Conservation (phyloP, 768 basidiomycete species). For the Kondoa subrosea region DNA sequence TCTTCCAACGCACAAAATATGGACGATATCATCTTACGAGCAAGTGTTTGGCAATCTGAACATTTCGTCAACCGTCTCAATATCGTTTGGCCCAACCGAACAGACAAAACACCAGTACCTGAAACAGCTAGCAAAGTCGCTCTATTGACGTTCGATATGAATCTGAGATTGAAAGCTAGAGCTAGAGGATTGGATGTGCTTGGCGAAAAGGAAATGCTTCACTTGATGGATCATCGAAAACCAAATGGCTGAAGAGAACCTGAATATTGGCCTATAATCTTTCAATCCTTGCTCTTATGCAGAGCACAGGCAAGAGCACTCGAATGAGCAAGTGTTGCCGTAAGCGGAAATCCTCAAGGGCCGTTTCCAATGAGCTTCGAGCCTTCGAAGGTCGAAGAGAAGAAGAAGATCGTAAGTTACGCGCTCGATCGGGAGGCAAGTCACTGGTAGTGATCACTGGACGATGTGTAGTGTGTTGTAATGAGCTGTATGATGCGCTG, state of each 20-base stretch:
- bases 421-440: no score
- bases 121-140: slow-evolving; percentile 57
- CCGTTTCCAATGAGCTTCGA: no score
- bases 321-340: no score
- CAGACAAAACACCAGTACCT: slow-evolving; percentile 27
- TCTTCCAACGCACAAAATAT: slow-evolving; percentile 41
- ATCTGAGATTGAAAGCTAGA: slow-evolving; percentile 77
- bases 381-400: no score
- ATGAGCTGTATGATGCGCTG: no score
- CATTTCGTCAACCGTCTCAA: slow-evolving; percentile 76
- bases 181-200: slow-evolving; percentile 70
- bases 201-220: slow-evolving; percentile 57
- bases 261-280: not conserved
- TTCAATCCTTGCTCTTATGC: not conserved
- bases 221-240: not conserved
- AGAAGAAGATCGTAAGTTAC: no score
- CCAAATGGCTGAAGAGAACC: slow-evolving; percentile 2
- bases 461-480: no score
- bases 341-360: no score
- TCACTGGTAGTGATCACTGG: no score
- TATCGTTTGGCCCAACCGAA: slow-evolving; percentile 42
- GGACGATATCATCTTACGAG: slow-evolving; percentile 87
- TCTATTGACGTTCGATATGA: slow-evolving; percentile 76
- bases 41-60: slow-evolving; percentile 81
- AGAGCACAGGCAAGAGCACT: no score